phyloP scores from a whole-genome alignment of 768 basidiomycete species.

The Pleurotus djamor region DNA sequence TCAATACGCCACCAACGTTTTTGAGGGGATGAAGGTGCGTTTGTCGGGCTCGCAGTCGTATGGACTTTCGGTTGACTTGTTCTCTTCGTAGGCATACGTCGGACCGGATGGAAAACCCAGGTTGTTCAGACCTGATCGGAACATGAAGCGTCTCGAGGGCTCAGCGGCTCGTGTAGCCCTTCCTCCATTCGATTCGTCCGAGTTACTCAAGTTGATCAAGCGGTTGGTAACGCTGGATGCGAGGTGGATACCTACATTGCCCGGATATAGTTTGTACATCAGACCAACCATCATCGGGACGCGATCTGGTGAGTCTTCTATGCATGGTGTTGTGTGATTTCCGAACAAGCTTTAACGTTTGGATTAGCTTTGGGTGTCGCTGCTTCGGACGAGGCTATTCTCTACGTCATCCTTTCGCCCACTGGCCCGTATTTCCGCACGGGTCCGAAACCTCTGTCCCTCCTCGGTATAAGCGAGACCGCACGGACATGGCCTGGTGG shows the following conservation, averaged over 20 bases:
- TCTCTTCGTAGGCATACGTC: constrained; percentile 54
- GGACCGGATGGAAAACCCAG: constrained; percentile 71
- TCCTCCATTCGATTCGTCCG: constrained; percentile 75
- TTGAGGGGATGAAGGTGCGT: constrained; percentile 81
- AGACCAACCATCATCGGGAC: constrained; percentile 75
- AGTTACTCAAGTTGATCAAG: constrained; percentile 71
- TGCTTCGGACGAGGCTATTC: constrained; percentile 68
- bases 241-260: constrained; percentile 79
- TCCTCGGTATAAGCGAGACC: constrained; percentile 38
- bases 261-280: constrained; percentile 84
- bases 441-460: constrained; percentile 53
- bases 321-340: constrained; percentile 33
- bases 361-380: constrained; percentile 53
- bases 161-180: constrained; percentile 73
- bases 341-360: neutral
- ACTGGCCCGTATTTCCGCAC: constrained; percentile 77
- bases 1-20: constrained; percentile 84
- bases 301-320: constrained; percentile 27
- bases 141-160: constrained; percentile 78
- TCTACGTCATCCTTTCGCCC: constrained; percentile 73
- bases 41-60: neutral
- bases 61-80: neutral
- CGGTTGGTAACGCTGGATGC: constrained; percentile 67
- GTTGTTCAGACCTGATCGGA: constrained; percentile 80
- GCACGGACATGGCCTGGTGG: constrained; percentile 55